A percentile compares a stretch with the other conserved stretches of the same genome.
Evolutionary conservation across 2,329 filamentous ascomycete genomes (phyloP).

Genomic region (Plenodomus biglobosus): DNA sequence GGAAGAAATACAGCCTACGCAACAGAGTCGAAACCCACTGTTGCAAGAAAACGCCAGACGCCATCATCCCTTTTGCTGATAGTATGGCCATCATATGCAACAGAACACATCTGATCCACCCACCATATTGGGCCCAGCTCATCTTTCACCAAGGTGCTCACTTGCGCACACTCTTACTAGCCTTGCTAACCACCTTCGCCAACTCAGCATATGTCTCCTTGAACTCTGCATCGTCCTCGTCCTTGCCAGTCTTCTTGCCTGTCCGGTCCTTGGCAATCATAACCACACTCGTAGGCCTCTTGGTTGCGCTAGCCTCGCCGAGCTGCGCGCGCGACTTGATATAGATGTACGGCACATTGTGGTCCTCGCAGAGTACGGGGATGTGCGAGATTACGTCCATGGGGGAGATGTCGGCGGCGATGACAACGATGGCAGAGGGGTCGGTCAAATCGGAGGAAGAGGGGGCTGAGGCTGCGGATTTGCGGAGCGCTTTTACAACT

Average conservation of each 20-base stretch:
- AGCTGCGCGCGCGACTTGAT: slow-evolving; percentile 90
- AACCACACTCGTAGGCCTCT: slow-evolving; percentile 93
- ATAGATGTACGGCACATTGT: slow-evolving; percentile 96
- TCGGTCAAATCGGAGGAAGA: slow-evolving; percentile 55
- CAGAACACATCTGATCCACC: not conserved
- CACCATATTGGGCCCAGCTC: not conserved
- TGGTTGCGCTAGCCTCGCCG: slow-evolving; percentile 89
- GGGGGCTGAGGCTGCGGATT: slow-evolving; percentile 72
- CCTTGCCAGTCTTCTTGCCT: slow-evolving; percentile 53
- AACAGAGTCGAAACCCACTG: not conserved
- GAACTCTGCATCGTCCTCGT: slow-evolving; percentile 52
- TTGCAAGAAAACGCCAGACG: not conserved
- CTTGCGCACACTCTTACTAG: slow-evolving; percentile 59
- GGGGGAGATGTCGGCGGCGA: slow-evolving; percentile 95
- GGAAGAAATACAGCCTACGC: not conserved
- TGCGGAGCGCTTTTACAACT: slow-evolving; percentile 96
- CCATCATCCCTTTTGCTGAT: not conserved
- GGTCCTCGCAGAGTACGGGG: slow-evolving; percentile 96
- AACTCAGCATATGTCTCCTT: slow-evolving; percentile 58
- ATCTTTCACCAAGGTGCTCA: slow-evolving; percentile 25
- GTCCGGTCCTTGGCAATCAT: slow-evolving; percentile 66
- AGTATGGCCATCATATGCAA: slow-evolving; percentile 1
- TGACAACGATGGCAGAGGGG: slow-evolving; percentile 76
- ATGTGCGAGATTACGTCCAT: slow-evolving; percentile 99
- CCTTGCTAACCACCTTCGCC: slow-evolving; percentile 61